Evolutionary conservation across 139 green algal genomes (phyloP).

Genomic region (Zygnema cylindricum): DNA sequence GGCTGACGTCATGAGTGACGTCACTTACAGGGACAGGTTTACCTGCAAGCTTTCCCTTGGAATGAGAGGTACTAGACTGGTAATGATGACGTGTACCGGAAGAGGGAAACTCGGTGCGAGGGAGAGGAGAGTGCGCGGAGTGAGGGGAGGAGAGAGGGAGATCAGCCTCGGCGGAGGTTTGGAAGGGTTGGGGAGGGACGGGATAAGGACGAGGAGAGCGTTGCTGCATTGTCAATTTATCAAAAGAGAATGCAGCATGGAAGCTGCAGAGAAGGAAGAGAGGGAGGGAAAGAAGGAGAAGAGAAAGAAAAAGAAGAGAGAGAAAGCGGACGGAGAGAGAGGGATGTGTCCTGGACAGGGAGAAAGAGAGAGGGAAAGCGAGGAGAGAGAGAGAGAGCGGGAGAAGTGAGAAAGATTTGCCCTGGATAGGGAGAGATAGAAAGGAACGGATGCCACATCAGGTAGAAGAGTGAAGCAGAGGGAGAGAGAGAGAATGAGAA

Average conservation of each 20-base stretch:
- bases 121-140: neutral
- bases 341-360: neutral
- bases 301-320: neutral
- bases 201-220: neutral
- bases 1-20: too few relatives aligned
- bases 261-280: neutral
- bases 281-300: neutral
- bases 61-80: neutral
- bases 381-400: neutral
- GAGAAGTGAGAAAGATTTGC: constrained; percentile 7
- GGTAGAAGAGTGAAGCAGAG: neutral
- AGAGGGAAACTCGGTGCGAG: neutral
- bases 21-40: too few relatives aligned
- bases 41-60: neutral
- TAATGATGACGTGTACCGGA: neutral
- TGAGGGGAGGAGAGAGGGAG: neutral
- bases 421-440: neutral
- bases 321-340: neutral
- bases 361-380: neutral
- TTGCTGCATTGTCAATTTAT: neutral
- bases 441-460: neutral
- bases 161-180: too few relatives aligned
- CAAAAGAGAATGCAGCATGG: neutral
- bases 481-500: neutral
- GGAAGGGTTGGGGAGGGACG: neutral